These are phyloP conservation scores for Rubroshorea leprosula DNA, from an alignment of 345 rosid species.

Conservation along the genomic window DNA sequence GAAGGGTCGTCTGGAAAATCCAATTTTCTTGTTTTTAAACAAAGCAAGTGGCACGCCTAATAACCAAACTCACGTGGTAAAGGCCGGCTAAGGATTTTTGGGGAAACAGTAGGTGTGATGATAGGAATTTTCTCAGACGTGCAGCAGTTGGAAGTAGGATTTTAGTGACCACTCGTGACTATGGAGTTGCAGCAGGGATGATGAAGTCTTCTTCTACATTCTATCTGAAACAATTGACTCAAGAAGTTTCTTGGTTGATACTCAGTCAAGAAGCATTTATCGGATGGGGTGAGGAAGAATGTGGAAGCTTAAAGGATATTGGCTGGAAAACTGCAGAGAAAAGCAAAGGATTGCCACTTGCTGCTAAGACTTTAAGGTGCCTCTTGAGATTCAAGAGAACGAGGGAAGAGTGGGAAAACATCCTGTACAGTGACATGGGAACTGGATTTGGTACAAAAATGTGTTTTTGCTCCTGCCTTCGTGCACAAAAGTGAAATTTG, in stretches of 20 bases:
- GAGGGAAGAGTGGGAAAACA: constrained; percentile 8
- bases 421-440: constrained; percentile 10
- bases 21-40: too few relatives aligned
- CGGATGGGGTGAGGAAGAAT: background rate
- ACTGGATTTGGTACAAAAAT: background rate
- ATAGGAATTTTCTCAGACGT: too few relatives aligned
- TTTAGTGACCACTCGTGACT: background rate
- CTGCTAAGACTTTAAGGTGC: constrained; percentile 10
- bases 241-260: background rate
- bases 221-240: background rate
- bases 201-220: background rate
- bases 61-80: too few relatives aligned
- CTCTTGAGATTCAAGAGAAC: constrained; percentile 6
- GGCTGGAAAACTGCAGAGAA: background rate
- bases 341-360: constrained; percentile 11
- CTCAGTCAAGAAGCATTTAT: background rate
- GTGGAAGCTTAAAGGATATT: background rate
- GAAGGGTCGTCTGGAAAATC: too few relatives aligned
- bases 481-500: too few relatives aligned
- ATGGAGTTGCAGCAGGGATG: background rate
- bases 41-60: too few relatives aligned
- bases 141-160: background rate
- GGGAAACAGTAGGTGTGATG: too few relatives aligned
- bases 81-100: too few relatives aligned
- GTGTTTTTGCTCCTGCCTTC: constrained; percentile 10